Percentiles rank a stretch among this genome's conserved stretches.
Evolutionary conservation across 2,329 filamentous ascomycete species (phyloP).

Genomic region (Thelonectria rubi): DNA sequence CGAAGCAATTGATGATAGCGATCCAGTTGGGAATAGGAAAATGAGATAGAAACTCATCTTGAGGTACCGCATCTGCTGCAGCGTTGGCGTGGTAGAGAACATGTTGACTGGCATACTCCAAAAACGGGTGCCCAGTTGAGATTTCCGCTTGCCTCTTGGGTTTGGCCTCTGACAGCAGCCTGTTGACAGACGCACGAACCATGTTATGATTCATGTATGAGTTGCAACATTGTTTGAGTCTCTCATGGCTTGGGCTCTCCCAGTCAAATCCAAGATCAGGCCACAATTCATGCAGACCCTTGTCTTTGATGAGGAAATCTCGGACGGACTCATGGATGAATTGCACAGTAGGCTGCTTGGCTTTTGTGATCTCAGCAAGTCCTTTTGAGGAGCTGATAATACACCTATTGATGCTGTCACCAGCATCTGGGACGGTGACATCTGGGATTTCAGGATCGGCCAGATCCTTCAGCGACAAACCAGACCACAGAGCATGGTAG

Average conservation of each 20-base stretch:
- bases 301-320: conserved; percentile 5
- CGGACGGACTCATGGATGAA: conserved; percentile 7
- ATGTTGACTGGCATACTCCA: conserved; percentile 22
- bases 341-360: not conserved
- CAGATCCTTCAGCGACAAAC: not conserved
- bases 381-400: not conserved
- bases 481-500: not conserved
- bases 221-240: not conserved
- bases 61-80: not conserved
- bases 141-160: not conserved
- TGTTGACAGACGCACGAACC: not conserved
- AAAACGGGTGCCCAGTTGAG: conserved; percentile 23
- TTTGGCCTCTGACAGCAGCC: not conserved
- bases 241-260: not conserved
- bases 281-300: not conserved
- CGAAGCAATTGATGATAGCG: conserved; percentile 6
- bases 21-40: conserved; percentile 21
- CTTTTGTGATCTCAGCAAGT: not conserved
- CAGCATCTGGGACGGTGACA: not conserved
- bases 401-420: not conserved
- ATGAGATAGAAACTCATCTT: not conserved
- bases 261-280: not conserved
- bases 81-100: conserved; percentile 28
- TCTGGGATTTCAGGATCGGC: not conserved
- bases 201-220: not conserved